Evolutionary conservation across 139 green algal genomes (phyloP).

Genomic region (Chlorella sp.): DNA sequence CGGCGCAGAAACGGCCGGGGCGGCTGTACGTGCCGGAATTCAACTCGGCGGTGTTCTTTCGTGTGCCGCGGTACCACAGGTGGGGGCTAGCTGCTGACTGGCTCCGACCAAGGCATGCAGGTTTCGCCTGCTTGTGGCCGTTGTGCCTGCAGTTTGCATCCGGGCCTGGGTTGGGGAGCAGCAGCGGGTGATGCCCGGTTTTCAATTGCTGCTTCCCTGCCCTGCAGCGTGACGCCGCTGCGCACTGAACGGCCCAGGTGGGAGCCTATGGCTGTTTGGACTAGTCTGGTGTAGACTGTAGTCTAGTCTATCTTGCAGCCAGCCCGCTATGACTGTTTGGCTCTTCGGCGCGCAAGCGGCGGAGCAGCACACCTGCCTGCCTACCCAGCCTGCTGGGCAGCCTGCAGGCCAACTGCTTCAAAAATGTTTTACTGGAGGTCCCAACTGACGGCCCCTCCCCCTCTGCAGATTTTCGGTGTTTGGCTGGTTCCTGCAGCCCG

Average conservation of each 20-base stretch:
- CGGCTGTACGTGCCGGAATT: slow-evolving; percentile 40
- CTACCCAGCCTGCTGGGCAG: no score
- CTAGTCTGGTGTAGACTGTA: no score
- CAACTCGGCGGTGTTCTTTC: slow-evolving; percentile 44
- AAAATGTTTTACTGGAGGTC: background rate
- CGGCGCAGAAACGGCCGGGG: background rate
- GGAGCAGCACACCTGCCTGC: no score
- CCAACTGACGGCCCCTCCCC: background rate
- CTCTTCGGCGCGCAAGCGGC: no score
- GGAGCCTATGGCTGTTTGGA: no score
- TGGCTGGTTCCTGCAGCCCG: slow-evolving; percentile 51
- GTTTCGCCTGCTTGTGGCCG: no score
- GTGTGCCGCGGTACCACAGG: slow-evolving; percentile 43
- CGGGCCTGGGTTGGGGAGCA: no score
- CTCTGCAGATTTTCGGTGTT: slow-evolving; percentile 39
- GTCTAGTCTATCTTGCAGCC: no score
- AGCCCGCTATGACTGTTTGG: no score
- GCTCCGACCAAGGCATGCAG: no score
- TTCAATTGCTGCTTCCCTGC: background rate
- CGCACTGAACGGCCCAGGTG: background rate
- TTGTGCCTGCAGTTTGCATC: no score
- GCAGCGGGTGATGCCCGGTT: background rate
- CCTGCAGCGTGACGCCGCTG: background rate
- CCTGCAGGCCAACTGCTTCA: background rate
- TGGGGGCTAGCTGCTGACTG: no score